Evolutionary conservation across 2,329 filamentous ascomycete species (phyloP), one percentile per base, ranked within the genome.

Genomic region (Fusarium udum): DNA sequence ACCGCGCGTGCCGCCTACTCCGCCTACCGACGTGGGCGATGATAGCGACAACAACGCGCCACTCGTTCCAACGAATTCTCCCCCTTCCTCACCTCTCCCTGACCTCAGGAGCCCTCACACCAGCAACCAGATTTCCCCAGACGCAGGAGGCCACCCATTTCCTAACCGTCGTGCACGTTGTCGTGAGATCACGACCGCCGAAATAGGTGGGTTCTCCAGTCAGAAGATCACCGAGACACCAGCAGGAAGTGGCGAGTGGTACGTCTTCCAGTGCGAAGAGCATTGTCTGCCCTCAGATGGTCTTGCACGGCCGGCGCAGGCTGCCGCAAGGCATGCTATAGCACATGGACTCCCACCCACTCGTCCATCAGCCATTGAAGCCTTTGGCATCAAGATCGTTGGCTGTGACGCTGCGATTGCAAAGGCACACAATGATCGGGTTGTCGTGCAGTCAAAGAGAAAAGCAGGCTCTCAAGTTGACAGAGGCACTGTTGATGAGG

Each of bases 381-480:
- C 4, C 14, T 40, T 40, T 26, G 57, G 57, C 0, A 26, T 37
- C 22, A 32, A 24, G 16, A 18, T 60, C 6, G 1, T 26, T 12
- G 26, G 16, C 2, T 53, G 43, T 3, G 22, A 39, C 13, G 22
- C 43, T 22, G 2, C 22, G 4, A 20, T 31, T 14, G 45, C 43
- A 31, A 52, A 39, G 22, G 10, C 9, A 8, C 57, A 60, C 13
- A 60, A 60, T 4, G 24, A n/a, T 4, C 7, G 6, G 2, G 43
- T 59, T 15, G 20, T 6, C 3, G 0, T 12, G n/a, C 11, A 24
- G 8, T 4, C 6, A 4, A n/a, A 20, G 20, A 14, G 20, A 15
- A 6, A 8, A 7, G 14, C 14, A 0, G 7, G 6, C 6, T 0
- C 0, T 12, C 26, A 32, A 18, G 46, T 32, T 6, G 5, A n/a